Evolutionary conservation across 164 flowering plant species (phyloP).

Genomic region (Berberis vulgaris): DNA sequence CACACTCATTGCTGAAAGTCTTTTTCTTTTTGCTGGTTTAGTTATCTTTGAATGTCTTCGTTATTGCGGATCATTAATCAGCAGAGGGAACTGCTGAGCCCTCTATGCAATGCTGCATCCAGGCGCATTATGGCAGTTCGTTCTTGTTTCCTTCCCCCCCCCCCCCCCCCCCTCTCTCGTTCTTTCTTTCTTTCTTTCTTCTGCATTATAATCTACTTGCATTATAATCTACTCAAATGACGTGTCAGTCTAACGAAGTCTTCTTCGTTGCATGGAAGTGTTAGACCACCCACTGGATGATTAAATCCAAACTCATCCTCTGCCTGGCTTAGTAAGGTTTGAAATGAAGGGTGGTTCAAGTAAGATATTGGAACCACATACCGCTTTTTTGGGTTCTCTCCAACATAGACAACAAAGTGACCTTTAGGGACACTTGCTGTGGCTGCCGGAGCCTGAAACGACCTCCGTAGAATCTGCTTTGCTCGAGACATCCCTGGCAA

Average conservation of each 20-base stretch:
- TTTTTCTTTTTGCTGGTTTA: too few relatives aligned
- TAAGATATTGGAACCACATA: constrained; percentile 29
- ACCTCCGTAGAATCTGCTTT: constrained; percentile 8
- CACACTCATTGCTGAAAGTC: too few relatives aligned
- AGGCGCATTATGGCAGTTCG: too few relatives aligned
- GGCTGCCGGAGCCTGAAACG: not conserved
- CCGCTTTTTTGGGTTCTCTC: constrained; percentile 20
- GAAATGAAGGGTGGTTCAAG: constrained; percentile 32
- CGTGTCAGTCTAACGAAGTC: constrained; percentile 15
- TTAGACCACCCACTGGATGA: constrained; percentile 32
- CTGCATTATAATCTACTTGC: not conserved
- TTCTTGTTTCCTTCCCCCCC: not conserved
- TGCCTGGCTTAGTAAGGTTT: constrained; percentile 13
- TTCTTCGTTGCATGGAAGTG: constrained; percentile 29
- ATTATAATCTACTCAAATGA: not conserved
- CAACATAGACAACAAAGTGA: constrained; percentile 33
- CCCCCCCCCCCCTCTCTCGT: too few relatives aligned
- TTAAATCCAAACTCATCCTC: constrained; percentile 33
- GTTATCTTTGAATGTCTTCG: too few relatives aligned
- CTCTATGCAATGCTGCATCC: too few relatives aligned
- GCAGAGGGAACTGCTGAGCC: too few relatives aligned
- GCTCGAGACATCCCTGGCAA: constrained; percentile 11
- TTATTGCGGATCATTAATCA: too few relatives aligned
- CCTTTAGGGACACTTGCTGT: constrained; percentile 25
- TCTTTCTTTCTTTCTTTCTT: not conserved